Evolutionary conservation across 1,284 basidiomycete genomes (phyloP).

Genomic region (Marasmius sp.): DNA sequence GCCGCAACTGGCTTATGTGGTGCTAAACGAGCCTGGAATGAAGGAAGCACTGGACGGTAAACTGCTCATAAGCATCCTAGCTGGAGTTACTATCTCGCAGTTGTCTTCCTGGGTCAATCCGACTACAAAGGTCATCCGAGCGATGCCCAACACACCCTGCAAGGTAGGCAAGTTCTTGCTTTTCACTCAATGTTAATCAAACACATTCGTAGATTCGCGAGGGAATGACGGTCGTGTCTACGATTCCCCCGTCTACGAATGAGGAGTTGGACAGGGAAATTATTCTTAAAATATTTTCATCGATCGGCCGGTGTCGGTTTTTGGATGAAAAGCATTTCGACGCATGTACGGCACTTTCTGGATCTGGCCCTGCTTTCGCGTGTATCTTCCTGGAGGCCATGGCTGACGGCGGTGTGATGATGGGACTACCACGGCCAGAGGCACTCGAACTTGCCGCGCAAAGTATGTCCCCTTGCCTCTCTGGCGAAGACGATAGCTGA

Average conservation of each 20-base stretch:
- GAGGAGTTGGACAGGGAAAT: constrained; percentile 69
- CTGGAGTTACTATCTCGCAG: constrained; percentile 90
- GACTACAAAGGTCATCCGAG: constrained; percentile 85
- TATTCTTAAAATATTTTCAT: constrained; percentile 91
- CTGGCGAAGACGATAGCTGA: background rate
- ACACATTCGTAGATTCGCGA: constrained; percentile 76
- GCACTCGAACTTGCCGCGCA: constrained; percentile 95
- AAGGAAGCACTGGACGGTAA: constrained; percentile 85
- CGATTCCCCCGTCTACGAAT: constrained; percentile 53
- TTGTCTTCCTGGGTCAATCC: constrained; percentile 74
- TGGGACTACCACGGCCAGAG: constrained; percentile 94
- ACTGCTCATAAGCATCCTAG: constrained; percentile 94
- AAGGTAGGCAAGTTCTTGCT: constrained; percentile 55
- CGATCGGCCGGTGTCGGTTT: constrained; percentile 91
- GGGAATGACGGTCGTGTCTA: constrained; percentile 93
- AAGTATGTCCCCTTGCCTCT: constrained; percentile 54
- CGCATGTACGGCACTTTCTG: constrained; percentile 95
- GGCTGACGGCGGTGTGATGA: constrained; percentile 99
- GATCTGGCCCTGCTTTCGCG: constrained; percentile 96
- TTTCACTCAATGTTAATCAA: background rate
- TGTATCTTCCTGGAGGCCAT: constrained; percentile 98
- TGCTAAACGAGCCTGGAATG: constrained; percentile 83
- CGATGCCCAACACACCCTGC: constrained; percentile 99
- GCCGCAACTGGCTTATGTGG: constrained; percentile 82
- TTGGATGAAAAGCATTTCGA: constrained; percentile 98